These are phyloP conservation scores for Scedosporium aurantiacum DNA, from an alignment of 2,329 filamentous ascomycete genomes.

Conservation along the genomic window DNA sequence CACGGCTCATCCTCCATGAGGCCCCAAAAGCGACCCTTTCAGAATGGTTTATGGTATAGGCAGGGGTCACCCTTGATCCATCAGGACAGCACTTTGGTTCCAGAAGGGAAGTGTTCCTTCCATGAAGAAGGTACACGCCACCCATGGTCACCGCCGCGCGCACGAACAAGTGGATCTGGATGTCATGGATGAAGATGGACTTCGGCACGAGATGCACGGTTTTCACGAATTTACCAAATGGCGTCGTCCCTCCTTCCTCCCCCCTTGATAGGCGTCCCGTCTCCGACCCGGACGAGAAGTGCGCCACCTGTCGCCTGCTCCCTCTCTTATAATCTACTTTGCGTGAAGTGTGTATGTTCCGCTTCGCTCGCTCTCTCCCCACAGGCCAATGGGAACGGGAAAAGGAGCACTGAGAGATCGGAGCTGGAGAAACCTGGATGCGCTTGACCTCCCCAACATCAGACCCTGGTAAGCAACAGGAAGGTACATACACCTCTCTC, in stretches of 20 bases:
- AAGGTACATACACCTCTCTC: not conserved
- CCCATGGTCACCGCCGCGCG: not conserved
- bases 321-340: not conserved
- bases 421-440: not conserved
- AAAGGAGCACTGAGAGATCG: not conserved
- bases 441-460: not conserved
- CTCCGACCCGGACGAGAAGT: not conserved
- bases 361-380: not conserved
- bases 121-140: not conserved
- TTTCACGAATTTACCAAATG: not conserved
- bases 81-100: not conserved
- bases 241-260: not conserved
- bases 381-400: not conserved
- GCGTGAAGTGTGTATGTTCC: not conserved
- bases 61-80: not conserved
- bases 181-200: not conserved
- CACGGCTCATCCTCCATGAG: not conserved
- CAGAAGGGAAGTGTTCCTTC: slow-evolving; percentile 1
- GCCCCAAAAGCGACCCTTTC: not conserved
- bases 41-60: not conserved
- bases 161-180: not conserved
- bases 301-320: slow-evolving; percentile 1
- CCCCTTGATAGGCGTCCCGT: not conserved
- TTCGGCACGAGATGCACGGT: not conserved
- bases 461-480: not conserved